phyloP scores from a whole-genome alignment of 495 filamentous ascomycete genomes.

The Xylaria flabelliformis region DNA sequence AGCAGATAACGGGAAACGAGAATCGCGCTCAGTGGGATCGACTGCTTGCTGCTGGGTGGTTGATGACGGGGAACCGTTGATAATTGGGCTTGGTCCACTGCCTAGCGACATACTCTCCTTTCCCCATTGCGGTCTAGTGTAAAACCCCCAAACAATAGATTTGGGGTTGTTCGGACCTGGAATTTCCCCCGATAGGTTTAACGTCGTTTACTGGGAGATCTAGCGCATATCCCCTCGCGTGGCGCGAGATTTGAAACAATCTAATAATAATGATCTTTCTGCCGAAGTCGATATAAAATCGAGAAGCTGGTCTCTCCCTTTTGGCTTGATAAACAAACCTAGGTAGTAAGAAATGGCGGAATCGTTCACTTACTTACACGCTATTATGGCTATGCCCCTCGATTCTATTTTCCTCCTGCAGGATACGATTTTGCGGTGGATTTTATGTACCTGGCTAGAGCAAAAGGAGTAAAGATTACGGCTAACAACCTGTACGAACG shows the following conservation, averaged over 20 bases:
- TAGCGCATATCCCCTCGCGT: background rate
- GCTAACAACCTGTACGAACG: constrained; percentile 20
- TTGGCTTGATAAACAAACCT: background rate
- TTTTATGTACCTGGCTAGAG: background rate
- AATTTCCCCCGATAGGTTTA: constrained; percentile 3
- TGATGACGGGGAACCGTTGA: constrained; percentile 20
- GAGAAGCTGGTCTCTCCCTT: background rate
- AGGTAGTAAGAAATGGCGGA: background rate
- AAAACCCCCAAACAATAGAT: background rate
- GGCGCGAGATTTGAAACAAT: constrained; percentile 20
- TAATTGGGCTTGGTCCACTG: constrained; percentile 2
- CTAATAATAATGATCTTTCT: constrained; percentile 13
- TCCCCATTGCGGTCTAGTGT: background rate
- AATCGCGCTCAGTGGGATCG: constrained; percentile 18
- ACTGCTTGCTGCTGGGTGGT: constrained; percentile 19
- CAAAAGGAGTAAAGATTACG: background rate
- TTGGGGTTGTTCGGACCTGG: background rate
- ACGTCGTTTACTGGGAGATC: background rate
- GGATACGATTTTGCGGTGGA: background rate
- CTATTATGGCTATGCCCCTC: background rate
- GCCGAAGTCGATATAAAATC: background rate
- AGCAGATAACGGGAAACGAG: constrained; percentile 7
- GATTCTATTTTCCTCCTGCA: background rate
- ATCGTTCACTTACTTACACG: background rate
- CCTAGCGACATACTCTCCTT: background rate